Conservation (phyloP, 768 basidiomycete species). For the Rhodotorula graminis region DNA sequence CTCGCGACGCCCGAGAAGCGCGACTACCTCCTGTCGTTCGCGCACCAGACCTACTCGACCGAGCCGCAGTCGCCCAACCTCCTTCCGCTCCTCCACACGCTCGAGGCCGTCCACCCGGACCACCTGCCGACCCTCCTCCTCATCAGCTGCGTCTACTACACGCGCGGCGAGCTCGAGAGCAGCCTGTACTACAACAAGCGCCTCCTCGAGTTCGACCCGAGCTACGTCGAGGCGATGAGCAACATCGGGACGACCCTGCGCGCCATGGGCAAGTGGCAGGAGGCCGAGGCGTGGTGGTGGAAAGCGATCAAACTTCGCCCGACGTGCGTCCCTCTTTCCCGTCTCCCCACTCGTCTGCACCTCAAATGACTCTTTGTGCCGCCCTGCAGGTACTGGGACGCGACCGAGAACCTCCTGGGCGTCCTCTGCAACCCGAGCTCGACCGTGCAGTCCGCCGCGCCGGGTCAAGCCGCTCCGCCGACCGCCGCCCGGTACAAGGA, state of each 20-base stretch:
- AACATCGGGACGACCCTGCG: conserved; percentile 50
- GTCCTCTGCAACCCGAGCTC: conserved; percentile 42
- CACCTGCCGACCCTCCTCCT: conserved; percentile 48
- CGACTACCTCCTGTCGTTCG: conserved; percentile 36
- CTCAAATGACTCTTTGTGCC: too few species aligned
- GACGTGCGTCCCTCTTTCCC: conserved; percentile 7
- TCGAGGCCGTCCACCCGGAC: conserved; percentile 46
- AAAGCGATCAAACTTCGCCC: conserved; percentile 46
- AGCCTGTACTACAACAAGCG: conserved; percentile 45
- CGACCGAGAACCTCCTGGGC: conserved; percentile 48
- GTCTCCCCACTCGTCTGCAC: too few species aligned
- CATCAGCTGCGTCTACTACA: conserved; percentile 48
- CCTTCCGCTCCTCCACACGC: conserved; percentile 46
- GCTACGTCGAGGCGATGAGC: conserved; percentile 51
- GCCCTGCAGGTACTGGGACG: conserved; percentile 41
- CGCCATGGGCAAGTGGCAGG: conserved; percentile 45
- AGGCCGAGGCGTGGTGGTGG: conserved; percentile 51
- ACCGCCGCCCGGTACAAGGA: conserved; percentile 42
- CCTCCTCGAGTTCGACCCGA: conserved; percentile 35
- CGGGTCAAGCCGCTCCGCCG: background rate
- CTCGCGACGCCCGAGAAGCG: conserved; percentile 25
- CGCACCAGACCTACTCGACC: conserved; percentile 33
- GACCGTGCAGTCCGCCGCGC: background rate
- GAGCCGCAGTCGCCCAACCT: conserved; percentile 34
- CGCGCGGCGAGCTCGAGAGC: conserved; percentile 46